phyloP scores from a whole-genome alignment of 2,329 filamentous ascomycete genomes.

The Paradendryphiella salina region DNA sequence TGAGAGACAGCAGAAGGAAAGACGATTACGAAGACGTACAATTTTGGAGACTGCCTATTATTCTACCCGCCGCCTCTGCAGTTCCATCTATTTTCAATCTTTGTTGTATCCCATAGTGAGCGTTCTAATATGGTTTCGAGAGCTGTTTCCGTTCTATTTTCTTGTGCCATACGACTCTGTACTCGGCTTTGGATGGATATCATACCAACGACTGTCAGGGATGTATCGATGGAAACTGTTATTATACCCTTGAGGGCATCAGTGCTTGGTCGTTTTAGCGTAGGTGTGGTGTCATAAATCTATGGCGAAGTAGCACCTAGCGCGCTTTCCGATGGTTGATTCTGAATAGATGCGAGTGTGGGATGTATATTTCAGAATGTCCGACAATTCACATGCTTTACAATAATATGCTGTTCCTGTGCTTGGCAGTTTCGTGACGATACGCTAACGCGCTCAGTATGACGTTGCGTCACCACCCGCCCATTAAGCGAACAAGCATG shows the following conservation, averaged over 20 bases:
- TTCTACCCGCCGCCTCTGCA: not conserved
- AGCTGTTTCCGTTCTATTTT: slow-evolving; percentile 6
- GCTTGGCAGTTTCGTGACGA: slow-evolving; percentile 20
- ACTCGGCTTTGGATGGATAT: slow-evolving; percentile 13
- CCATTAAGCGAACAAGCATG: slow-evolving; percentile 29
- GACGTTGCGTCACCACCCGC: slow-evolving; percentile 22
- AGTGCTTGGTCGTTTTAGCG: slow-evolving; percentile 6
- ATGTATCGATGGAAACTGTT: slow-evolving; percentile 16
- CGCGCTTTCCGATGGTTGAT: not conserved
- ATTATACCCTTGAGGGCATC: slow-evolving; percentile 35
- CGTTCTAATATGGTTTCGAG: slow-evolving; percentile 2
- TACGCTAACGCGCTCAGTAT: slow-evolving; percentile 17
- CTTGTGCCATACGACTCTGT: slow-evolving; percentile 18
- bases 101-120: slow-evolving; percentile 9
- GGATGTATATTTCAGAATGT: not conserved
- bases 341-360: not conserved
- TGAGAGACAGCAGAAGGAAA: not conserved
- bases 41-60: not conserved
- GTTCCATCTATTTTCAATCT: slow-evolving; percentile 6
- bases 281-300: slow-evolving; percentile 7
- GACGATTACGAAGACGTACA: not conserved
- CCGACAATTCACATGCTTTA: slow-evolving; percentile 9
- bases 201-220: slow-evolving; percentile 19
- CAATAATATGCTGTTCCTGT: slow-evolving; percentile 20
- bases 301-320: not conserved